phyloP scores from a whole-genome alignment of 2,329 filamentous ascomycete genomes.

The Aspergillus fumigatus region DNA sequence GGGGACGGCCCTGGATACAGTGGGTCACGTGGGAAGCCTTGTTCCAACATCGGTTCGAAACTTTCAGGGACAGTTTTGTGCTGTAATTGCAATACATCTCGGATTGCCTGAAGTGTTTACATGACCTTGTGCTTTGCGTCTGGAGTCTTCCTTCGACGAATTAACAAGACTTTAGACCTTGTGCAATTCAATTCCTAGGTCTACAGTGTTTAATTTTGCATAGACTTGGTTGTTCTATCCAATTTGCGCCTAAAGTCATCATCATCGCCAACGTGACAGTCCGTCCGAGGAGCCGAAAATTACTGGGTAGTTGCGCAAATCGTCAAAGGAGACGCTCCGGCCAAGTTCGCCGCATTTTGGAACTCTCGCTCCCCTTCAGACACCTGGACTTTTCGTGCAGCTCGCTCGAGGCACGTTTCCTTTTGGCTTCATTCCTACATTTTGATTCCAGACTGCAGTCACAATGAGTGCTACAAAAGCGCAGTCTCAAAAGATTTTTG shows the following conservation, averaged over 20 bases:
- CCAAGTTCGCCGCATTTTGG: slow-evolving; percentile 34
- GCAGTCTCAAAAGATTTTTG: slow-evolving; percentile 94
- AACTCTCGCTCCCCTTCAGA: slow-evolving; percentile 9
- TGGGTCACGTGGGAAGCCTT: slow-evolving; percentile 17
- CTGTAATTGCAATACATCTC: slow-evolving; percentile 16
- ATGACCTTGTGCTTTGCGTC: not conserved
- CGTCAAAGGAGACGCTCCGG: slow-evolving; percentile 22
- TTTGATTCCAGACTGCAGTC: slow-evolving; percentile 9
- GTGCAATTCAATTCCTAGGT: not conserved
- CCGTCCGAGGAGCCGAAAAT: slow-evolving; percentile 4
- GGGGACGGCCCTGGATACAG: slow-evolving; percentile 7
- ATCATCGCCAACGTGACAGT: not conserved
- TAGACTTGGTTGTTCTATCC: not conserved
- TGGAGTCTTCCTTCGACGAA: not conserved
- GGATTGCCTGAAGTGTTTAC: not conserved
- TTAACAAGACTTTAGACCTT: not conserved
- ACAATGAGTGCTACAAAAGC: slow-evolving; percentile 76
- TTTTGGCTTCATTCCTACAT: slow-evolving; percentile 2
- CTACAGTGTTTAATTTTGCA: not conserved
- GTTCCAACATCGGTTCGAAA: slow-evolving; percentile 9
- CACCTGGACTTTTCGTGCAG: not conserved
- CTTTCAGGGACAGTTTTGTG: slow-evolving; percentile 8
- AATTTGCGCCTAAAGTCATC: not conserved
- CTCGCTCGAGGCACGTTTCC: slow-evolving; percentile 1
- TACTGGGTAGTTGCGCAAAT: slow-evolving; percentile 13